Percentiles rank a stretch among this genome's conserved stretches.
Conservation (phyloP, 805 yeast species). For the Metschnikowia drakensbergensis region DNA sequence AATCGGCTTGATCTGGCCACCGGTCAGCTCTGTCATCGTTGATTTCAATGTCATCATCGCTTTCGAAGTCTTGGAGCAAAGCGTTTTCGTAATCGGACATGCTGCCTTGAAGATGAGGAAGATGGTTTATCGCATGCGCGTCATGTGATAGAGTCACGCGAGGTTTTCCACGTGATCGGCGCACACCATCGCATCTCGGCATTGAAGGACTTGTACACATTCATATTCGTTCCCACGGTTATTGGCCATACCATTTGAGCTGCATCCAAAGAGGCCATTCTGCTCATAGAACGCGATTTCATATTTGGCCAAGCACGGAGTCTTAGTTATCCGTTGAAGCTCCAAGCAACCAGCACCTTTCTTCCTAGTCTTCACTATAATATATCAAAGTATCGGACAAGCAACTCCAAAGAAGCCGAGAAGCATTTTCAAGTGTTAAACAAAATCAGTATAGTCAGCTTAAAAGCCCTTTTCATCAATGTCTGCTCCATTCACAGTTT, state of each 20-base stretch:
- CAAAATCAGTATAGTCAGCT: too few relatives aligned
- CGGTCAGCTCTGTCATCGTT: neutral
- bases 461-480: neutral
- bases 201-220: neutral
- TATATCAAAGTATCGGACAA: too few relatives aligned
- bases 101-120: neutral
- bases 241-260: too few relatives aligned
- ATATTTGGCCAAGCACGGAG: too few relatives aligned
- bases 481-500: slow-evolving; percentile 17
- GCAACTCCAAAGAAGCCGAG: neutral
- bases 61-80: slow-evolving; percentile 40
- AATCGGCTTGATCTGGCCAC: neutral
- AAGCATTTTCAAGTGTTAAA: too few relatives aligned
- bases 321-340: too few relatives aligned
- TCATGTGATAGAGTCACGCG: neutral
- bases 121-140: neutral
- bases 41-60: slow-evolving; percentile 15
- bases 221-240: neutral
- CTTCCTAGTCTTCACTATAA: too few relatives aligned
- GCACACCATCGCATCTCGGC: slow-evolving; percentile 1
- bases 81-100: slow-evolving; percentile 37
- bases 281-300: too few relatives aligned
- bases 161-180: neutral
- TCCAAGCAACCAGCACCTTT: too few relatives aligned
- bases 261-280: too few relatives aligned